These are phyloP conservation scores for Eucalyptus regnans DNA, from an alignment of 345 rosid genomes.

Conservation along the genomic window DNA sequence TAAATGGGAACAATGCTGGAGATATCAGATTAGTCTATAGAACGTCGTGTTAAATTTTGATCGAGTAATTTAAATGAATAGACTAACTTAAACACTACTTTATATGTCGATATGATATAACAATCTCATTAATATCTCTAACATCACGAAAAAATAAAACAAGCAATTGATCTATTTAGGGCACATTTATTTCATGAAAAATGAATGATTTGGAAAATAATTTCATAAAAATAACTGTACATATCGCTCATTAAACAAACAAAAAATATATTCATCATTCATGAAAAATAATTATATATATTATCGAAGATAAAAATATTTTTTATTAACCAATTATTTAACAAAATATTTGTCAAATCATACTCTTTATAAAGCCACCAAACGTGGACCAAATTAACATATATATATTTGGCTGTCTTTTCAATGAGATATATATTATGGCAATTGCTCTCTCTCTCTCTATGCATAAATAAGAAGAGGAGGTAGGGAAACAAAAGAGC, in stretches of 20 bases:
- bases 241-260: fast-evolving
- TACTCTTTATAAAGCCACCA: background rate
- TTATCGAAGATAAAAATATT: background rate
- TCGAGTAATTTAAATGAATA: too few relatives aligned
- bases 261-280: background rate
- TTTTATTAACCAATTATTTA: background rate
- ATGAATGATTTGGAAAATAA: fast-evolving
- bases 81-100: background rate
- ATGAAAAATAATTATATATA: background rate
- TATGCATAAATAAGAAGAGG: background rate
- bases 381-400: background rate
- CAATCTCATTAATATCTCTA: background rate
- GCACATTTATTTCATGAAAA: fast-evolving
- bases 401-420: background rate
- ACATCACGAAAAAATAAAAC: background rate
- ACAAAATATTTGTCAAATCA: too few relatives aligned
- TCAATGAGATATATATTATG: background rate
- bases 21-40: background rate
- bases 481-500: background rate
- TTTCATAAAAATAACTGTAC: background rate
- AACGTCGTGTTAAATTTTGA: too few relatives aligned
- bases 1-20: background rate
- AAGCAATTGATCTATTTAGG: fast-evolving
- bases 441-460: background rate
- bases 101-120: background rate